Evolutionary conservation across 177 flowering plant species (phyloP), one percentile per base, ranked within the genome.

Genomic region (Vitis hybrid): DNA sequence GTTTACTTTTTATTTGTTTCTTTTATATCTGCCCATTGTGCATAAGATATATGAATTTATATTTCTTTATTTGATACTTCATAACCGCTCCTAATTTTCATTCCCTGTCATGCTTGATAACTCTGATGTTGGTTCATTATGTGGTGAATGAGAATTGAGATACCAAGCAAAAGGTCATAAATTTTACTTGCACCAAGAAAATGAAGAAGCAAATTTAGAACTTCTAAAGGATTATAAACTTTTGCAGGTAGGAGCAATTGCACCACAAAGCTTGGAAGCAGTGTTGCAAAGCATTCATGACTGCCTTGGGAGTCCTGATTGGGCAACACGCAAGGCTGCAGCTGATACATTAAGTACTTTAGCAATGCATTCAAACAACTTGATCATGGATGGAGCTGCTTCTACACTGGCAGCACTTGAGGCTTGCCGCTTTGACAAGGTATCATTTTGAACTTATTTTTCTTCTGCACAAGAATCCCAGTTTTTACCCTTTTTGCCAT

Each of bases 301-400:
- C 11, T 91, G 91, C 72, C 92, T 95, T 66, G 86, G 86, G 51
- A 91, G 86, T 82, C 65, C 85, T 60, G 99, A 95, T 80, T 95
- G 99, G 99, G 90, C 89, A 50, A 91, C 98, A 18, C 91, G 99
- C 13, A 95, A 93, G 74, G 96, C 99, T 40, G 97, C 99, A 62
- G 98, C 99, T 73, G 99, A 95, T 21, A 75, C 92, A 54, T 81
- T 96, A 78, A 83, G 30, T 82, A 80, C 85, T 50, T 73, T 96
- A 54, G 98, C 97, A 59, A 69, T 83, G 76, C 86, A 92, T 81
- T 89, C 94, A 70, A 84, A 86, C 67, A 80, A 80, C 76, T 74
- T 96, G 74, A 66, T 90, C 46, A 57, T 72, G 21, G 97, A 87
- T 75, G 81, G 79, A 48, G 80, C 90, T 24, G 68, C 84, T 68